Percentiles rank a stretch among this genome's conserved stretches.
phyloP scores from a whole-genome alignment of 1,284 basidiomycete species.

The Retiboletus flavoniger region DNA sequence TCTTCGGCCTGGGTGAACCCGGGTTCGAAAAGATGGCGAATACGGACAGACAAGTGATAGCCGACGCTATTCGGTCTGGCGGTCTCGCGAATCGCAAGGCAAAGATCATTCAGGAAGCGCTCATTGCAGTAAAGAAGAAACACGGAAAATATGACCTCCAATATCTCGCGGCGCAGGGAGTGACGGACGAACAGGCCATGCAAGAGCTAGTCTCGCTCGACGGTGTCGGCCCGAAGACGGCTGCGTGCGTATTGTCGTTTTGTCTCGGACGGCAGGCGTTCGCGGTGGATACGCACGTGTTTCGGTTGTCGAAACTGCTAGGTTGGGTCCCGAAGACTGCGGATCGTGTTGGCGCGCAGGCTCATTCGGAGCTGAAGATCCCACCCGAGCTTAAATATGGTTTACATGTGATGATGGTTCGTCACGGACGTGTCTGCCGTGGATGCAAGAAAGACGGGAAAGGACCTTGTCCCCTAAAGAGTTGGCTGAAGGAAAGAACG shows the following conservation, averaged over 20 bases:
- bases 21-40: constrained; percentile 61
- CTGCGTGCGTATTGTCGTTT: constrained; percentile 76
- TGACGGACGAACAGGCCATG: constrained; percentile 64
- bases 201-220: constrained; percentile 63
- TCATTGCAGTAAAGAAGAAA: constrained; percentile 49
- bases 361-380: constrained; percentile 64
- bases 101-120: constrained; percentile 60
- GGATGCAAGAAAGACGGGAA: constrained; percentile 47
- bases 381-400: constrained; percentile 68
- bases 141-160: constrained; percentile 59
- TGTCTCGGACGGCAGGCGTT: constrained; percentile 72
- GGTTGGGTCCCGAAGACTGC: constrained; percentile 69
- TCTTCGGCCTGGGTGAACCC: constrained; percentile 53
- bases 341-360: constrained; percentile 65
- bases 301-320: constrained; percentile 61
- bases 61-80: constrained; percentile 63
- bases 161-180: constrained; percentile 42
- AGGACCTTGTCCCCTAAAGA: constrained; percentile 29
- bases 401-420: constrained; percentile 69
- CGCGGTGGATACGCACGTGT: constrained; percentile 78
- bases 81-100: constrained; percentile 77
- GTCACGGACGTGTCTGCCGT: constrained; percentile 57
- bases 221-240: constrained; percentile 79
- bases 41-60: constrained; percentile 52
- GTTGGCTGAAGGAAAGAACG: constrained; percentile 22